These are phyloP conservation scores for Trypanosoma scelopori DNA, from an alignment of 208 protist genomes.

Conservation along the genomic window DNA sequence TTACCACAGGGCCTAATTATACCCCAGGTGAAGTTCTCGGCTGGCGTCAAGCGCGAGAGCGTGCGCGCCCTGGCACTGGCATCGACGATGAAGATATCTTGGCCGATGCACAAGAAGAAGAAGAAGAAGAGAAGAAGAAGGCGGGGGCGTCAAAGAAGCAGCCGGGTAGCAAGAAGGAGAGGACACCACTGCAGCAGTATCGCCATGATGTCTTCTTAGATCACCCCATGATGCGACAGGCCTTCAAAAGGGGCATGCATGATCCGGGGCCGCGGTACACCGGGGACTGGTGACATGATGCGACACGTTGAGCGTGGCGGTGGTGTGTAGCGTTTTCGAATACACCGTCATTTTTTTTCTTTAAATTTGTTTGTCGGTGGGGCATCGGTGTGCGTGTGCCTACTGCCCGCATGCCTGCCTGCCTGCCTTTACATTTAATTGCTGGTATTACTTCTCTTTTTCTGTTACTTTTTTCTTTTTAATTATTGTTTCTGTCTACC, in stretches of 20 bases:
- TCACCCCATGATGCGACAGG: conserved; percentile 67
- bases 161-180: not conserved
- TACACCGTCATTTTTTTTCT: not conserved
- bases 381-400: too few species aligned
- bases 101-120: conserved; percentile 22
- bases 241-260: conserved; percentile 35
- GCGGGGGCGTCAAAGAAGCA: not conserved
- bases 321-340: not conserved
- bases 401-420: not conserved
- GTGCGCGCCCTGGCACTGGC: conserved; percentile 52
- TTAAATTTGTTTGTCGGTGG: not conserved
- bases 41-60: conserved; percentile 19
- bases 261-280: conserved; percentile 76
- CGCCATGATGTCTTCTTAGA: conserved; percentile 64
- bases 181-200: conserved; percentile 49
- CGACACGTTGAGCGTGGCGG: not conserved
- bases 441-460: conserved; percentile 3
- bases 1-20: conserved; percentile 34
- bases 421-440: not conserved
- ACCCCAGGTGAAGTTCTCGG: conserved; percentile 12
- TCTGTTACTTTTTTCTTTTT: conserved; percentile 22
- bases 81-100: conserved; percentile 65
- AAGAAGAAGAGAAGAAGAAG: conserved; percentile 9
- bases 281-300: conserved; percentile 29
- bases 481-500: conserved; percentile 1